A percentile compares a stretch with the other conserved stretches of the same genome.
phyloP scores from a whole-genome alignment of 169 alveolate genomes.

The Plasmodium sp. region DNA sequence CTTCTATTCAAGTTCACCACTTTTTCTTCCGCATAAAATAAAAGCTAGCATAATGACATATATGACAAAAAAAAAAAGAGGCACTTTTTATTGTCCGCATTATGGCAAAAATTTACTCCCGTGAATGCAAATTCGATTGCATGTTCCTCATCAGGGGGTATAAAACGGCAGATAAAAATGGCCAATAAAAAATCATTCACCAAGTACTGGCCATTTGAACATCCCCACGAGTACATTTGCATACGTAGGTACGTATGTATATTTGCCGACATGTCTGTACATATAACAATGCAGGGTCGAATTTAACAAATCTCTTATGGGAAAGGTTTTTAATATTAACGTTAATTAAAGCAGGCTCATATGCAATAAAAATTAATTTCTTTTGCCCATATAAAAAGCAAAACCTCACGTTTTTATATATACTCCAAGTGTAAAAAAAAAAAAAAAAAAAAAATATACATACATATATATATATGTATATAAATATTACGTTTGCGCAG shows the following conservation, averaged over 20 bases:
- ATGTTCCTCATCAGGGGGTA: not conserved
- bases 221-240: not conserved
- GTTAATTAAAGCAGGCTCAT: not conserved
- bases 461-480: not conserved
- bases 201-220: not conserved
- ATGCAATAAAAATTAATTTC: not conserved
- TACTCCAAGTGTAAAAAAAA: not conserved
- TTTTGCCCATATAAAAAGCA: not conserved
- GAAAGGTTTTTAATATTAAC: not conserved
- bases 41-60: not conserved
- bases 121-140: not conserved
- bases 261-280: not conserved
- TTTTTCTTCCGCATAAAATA: not conserved
- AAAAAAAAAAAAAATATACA: too few relatives aligned
- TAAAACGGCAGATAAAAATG: not conserved
- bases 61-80: not conserved
- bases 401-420: not conserved
- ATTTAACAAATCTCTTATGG: not conserved
- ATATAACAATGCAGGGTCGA: not conserved
- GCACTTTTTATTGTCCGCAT: not conserved
- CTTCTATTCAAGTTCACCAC: not conserved
- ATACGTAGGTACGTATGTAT: not conserved
- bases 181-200: not conserved
- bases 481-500: not conserved
- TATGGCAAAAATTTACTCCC: not conserved